phyloP scores from a whole-genome alignment of 768 basidiomycete species.

The Boletus reticuloceps region DNA sequence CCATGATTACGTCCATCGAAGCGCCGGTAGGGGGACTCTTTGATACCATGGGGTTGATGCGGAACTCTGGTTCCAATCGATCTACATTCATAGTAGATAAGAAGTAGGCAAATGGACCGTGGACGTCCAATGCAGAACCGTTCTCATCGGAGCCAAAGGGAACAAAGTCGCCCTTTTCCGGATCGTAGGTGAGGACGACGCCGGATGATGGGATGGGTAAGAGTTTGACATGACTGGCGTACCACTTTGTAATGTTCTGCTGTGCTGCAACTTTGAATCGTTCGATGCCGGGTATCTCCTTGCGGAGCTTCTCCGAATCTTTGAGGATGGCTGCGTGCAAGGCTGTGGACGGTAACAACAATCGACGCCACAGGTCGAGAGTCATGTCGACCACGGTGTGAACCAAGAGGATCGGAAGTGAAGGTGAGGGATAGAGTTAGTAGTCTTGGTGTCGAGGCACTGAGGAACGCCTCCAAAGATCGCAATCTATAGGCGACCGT shows the following conservation, averaged over 20 bases:
- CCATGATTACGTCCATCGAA: constrained; percentile 69
- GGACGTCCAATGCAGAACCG: constrained; percentile 42
- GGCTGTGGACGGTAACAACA: constrained; percentile 83
- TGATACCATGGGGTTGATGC: constrained; percentile 65
- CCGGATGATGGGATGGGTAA: constrained; percentile 40
- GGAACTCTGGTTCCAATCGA: constrained; percentile 80
- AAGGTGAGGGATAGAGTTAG: constrained; percentile 57
- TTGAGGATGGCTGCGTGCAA: constrained; percentile 84
- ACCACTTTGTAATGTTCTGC: constrained; percentile 74
- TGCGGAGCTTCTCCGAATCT: constrained; percentile 75
- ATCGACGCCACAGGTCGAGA: constrained; percentile 47
- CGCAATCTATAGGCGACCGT: constrained; percentile 45
- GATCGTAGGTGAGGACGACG: constrained; percentile 62
- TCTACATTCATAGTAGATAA: constrained; percentile 80
- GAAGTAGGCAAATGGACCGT: constrained; percentile 87
- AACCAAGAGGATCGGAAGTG: constrained; percentile 34
- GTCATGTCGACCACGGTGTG: constrained; percentile 6
- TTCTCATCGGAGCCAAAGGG: constrained; percentile 35
- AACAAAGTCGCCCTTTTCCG: constrained; percentile 45
- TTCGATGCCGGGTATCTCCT: constrained; percentile 70
- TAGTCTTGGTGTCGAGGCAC: constrained; percentile 34
- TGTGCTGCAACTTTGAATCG: constrained; percentile 85
- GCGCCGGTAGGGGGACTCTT: constrained; percentile 41
- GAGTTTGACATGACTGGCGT: constrained; percentile 56
- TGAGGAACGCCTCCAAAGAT: constrained; percentile 54